Evolutionary conservation across 495 filamentous ascomycete genomes (phyloP).

Genomic region (Neurospora hispaniola): DNA sequence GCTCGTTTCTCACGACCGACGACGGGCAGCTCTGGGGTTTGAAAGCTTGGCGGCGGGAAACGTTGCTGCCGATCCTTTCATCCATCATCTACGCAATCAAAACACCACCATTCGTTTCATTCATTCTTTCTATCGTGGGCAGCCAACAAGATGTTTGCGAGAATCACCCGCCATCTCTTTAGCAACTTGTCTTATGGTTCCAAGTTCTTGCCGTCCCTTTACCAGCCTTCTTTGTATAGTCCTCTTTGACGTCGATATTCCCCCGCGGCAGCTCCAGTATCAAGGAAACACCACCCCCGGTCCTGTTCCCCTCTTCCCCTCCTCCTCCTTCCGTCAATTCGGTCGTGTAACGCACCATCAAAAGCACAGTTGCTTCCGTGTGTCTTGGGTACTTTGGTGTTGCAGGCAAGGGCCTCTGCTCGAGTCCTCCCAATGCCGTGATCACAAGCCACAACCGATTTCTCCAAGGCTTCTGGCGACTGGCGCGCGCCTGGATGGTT

Average conservation of each 20-base stretch:
- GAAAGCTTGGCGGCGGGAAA: not conserved
- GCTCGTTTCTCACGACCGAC: not conserved
- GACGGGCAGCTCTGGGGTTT: not conserved
- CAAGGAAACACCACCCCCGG: not conserved
- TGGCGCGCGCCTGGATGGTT: not conserved
- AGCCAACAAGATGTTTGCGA: not conserved
- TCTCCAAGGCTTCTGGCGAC: not conserved
- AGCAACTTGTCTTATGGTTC: not conserved
- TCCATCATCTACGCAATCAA: not conserved
- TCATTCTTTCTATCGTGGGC: not conserved
- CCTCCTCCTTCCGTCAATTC: not conserved
- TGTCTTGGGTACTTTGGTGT: not conserved
- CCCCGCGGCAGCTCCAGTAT: not conserved
- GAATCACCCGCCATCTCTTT: not conserved
- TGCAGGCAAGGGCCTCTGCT: not conserved
- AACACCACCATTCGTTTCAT: not conserved
- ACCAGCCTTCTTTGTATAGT: not conserved
- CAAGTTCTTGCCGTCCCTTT: not conserved
- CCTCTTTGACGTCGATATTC: not conserved
- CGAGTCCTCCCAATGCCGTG: not conserved
- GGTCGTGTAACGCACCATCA: not conserved
- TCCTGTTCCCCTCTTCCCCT: not conserved
- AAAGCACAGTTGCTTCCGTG: not conserved
- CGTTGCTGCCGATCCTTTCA: not conserved
- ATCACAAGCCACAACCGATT: not conserved